Conservation (phyloP, 2,329 filamentous ascomycete genomes). For the Ophiostoma sp. region DNA sequence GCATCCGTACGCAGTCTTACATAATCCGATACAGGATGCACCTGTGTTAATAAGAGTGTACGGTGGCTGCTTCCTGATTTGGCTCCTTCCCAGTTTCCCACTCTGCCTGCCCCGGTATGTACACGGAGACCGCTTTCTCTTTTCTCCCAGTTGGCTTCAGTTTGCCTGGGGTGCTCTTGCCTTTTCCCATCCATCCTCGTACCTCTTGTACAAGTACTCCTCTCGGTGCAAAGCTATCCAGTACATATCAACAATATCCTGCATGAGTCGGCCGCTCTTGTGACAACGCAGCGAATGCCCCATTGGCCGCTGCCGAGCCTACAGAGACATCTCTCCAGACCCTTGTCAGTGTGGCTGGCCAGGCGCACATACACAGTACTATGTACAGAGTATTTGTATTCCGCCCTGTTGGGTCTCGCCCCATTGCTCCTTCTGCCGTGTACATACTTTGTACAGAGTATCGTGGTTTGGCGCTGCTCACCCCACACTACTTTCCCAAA, state of each 20-base stretch:
- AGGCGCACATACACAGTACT: neutral
- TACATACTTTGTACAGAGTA: too few species aligned
- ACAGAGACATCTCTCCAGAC: neutral
- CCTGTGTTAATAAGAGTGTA: neutral
- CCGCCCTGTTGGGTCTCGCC: neutral
- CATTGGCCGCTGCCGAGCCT: neutral
- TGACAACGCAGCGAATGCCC: neutral
- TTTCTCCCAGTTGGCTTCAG: neutral
- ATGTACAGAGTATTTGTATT: neutral
- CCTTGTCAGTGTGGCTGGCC: neutral
- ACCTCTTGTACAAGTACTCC: too few species aligned
- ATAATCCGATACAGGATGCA: neutral
- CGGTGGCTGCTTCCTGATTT: neutral
- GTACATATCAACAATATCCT: neutral
- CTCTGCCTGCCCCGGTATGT: neutral
- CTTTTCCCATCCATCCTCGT: neutral
- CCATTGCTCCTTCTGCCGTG: neutral
- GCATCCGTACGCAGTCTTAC: neutral
- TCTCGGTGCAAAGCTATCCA: neutral
- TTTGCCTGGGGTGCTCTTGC: neutral
- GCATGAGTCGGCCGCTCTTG: neutral
- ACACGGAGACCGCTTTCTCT: neutral
- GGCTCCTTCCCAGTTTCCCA: neutral
- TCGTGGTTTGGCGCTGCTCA: constrained; percentile 1
- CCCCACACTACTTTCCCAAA: constrained; percentile 13